Evolutionary conservation across 208 protist genomes (phyloP).

Genomic region (Perkinsela sp.): DNA sequence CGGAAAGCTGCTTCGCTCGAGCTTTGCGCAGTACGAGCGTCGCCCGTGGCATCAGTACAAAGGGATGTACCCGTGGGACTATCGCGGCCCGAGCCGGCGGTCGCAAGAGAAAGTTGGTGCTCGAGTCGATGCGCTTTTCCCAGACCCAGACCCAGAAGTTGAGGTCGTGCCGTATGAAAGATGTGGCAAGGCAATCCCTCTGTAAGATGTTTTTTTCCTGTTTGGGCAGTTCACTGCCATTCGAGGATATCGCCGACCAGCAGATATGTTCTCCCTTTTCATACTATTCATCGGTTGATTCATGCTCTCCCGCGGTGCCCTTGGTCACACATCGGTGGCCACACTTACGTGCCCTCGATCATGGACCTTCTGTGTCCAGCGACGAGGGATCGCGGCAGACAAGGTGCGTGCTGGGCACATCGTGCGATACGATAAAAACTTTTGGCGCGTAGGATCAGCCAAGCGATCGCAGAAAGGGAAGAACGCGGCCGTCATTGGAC

Average conservation of each 20-base stretch:
- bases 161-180: background rate
- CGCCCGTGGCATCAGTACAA: background rate
- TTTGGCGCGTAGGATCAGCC: conserved; percentile 36
- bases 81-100: background rate
- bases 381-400: conserved; percentile 37
- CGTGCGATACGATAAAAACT: conserved; percentile 29
- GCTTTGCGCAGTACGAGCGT: background rate
- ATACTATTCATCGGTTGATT: too few species aligned
- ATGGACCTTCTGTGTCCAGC: conserved; percentile 4
- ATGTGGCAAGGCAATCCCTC: background rate
- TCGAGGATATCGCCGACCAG: too few species aligned
- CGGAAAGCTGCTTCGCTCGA: background rate
- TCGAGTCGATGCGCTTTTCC: background rate
- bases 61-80: background rate
- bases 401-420: conserved; percentile 52
- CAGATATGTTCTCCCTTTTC: too few species aligned
- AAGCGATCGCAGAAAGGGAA: conserved; percentile 63
- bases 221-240: too few species aligned
- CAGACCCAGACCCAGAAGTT: background rate
- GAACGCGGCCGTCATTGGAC: conserved; percentile 51
- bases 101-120: background rate
- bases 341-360: too few species aligned
- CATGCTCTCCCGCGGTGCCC: too few species aligned
- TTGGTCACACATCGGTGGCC: too few species aligned
- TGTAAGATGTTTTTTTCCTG: background rate